phyloP scores from a whole-genome alignment of 78 protist genomes.

The Dictyostelium brefeldianum region DNA sequence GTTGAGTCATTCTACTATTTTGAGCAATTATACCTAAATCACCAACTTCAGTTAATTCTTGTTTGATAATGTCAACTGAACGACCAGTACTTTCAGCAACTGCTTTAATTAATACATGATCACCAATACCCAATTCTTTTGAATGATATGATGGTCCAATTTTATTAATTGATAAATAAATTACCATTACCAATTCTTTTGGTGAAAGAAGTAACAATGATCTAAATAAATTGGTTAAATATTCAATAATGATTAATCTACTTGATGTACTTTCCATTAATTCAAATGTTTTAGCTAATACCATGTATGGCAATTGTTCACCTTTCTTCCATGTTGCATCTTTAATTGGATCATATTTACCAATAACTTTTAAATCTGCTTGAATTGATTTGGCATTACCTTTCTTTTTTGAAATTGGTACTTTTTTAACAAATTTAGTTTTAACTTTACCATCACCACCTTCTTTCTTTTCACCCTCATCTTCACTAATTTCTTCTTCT shows the following conservation, averaged over 20 bases:
- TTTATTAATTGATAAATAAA: constrained; percentile 86
- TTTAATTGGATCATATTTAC: constrained; percentile 72
- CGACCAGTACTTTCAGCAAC: constrained; percentile 91
- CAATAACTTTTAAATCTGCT: constrained; percentile 2
- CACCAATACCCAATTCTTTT: constrained; percentile 98
- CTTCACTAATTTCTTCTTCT: constrained; percentile 30
- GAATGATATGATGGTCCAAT: constrained; percentile 93
- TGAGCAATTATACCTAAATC: constrained; percentile 95
- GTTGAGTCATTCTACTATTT: constrained; percentile 27
- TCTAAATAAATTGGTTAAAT: constrained; percentile 79
- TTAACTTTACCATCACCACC: not conserved
- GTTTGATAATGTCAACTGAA: constrained; percentile 57
- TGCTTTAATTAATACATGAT: constrained; percentile 87
- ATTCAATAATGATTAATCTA: constrained; percentile 75
- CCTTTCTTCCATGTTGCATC: constrained; percentile 87
- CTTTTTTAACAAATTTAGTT: constrained; percentile 13
- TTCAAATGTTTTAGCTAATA: constrained; percentile 82
- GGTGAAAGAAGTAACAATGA: constrained; percentile 73
- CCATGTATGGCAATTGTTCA: constrained; percentile 78
- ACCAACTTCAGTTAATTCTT: constrained; percentile 81
- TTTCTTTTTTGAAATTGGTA: constrained; percentile 38
- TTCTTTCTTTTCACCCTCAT: not conserved
- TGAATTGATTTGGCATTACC: constrained; percentile 52
- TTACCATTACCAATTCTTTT: constrained; percentile 50
- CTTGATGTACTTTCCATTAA: constrained; percentile 75